Evolutionary conservation across 192 early-diverging fungal genomes (phyloP).

Genomic region (Backusella luteola): DNA sequence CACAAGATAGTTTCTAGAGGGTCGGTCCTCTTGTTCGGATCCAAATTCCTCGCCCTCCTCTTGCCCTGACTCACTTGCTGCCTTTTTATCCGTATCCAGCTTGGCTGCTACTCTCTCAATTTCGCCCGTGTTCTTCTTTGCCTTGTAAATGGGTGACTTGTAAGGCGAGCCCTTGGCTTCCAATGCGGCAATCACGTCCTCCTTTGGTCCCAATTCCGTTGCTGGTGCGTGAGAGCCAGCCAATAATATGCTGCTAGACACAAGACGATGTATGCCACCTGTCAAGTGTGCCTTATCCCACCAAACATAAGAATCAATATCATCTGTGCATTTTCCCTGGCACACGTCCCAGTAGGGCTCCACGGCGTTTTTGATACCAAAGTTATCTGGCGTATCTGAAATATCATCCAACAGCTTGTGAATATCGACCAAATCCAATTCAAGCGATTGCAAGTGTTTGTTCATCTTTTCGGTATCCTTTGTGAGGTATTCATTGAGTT

Average conservation of each 20-base stretch:
- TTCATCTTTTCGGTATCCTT: conserved; percentile 12
- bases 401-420: conserved; percentile 28
- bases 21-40: neutral
- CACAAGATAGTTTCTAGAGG: conserved; percentile 6
- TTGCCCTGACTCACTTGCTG: neutral
- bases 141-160: conserved; percentile 10
- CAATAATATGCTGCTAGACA: conserved; percentile 30
- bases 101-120: neutral
- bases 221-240: conserved; percentile 13
- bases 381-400: conserved; percentile 12
- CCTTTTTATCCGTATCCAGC: neutral
- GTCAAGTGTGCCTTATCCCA: conserved; percentile 38
- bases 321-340: conserved; percentile 25
- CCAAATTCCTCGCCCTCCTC: neutral
- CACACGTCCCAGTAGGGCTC: conserved; percentile 33
- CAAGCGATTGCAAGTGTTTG: conserved; percentile 17
- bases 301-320: conserved; percentile 33
- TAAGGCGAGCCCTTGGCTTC: neutral
- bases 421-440: conserved; percentile 17
- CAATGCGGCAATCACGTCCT: neutral
- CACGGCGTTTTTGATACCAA: conserved; percentile 28
- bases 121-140: conserved; percentile 7
- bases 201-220: neutral
- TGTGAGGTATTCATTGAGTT: conserved; percentile 8
- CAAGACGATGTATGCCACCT: conserved; percentile 30